Conservation (phyloP, 2,329 filamentous ascomycete species). For the Talaromyces sp. region DNA sequence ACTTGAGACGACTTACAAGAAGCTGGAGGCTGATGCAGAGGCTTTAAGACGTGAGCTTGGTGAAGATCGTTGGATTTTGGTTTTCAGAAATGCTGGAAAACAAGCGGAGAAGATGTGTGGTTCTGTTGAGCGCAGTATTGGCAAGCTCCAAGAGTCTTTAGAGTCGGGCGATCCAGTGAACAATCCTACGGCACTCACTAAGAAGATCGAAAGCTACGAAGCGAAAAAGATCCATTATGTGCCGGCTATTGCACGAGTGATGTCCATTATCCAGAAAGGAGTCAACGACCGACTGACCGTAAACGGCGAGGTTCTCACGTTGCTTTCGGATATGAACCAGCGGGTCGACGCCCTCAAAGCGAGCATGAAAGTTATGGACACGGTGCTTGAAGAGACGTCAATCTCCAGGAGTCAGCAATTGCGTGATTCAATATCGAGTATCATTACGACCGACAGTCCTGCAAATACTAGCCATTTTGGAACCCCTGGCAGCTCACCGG, state of each 20-base stretch:
- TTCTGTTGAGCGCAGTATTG: slow-evolving; percentile 82
- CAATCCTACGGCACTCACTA: slow-evolving; percentile 67
- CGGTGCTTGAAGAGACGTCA: slow-evolving; percentile 68
- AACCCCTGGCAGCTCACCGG: slow-evolving; percentile 69
- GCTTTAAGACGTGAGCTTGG: slow-evolving; percentile 84
- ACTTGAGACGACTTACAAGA: slow-evolving; percentile 82
- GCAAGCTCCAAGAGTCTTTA: slow-evolving; percentile 76
- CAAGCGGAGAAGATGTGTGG: slow-evolving; percentile 97
- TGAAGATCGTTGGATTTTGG: slow-evolving; percentile 93
- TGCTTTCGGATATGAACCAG: slow-evolving; percentile 82
- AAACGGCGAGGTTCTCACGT: slow-evolving; percentile 87
- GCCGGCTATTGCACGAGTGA: slow-evolving; percentile 84
- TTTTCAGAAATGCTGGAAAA: slow-evolving; percentile 87
- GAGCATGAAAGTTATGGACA: slow-evolving; percentile 75
- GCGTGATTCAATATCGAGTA: slow-evolving; percentile 88
- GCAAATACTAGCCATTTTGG: slow-evolving; percentile 67
- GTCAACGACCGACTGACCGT: slow-evolving; percentile 92
- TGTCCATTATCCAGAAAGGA: slow-evolving; percentile 93
- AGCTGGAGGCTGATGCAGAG: slow-evolving; percentile 86
- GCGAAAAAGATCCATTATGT: slow-evolving; percentile 93
- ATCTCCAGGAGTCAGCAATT: slow-evolving; percentile 67
- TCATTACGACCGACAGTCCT: slow-evolving; percentile 79
- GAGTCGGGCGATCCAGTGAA: slow-evolving; percentile 72
- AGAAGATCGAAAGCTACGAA: slow-evolving; percentile 90
- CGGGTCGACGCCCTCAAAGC: slow-evolving; percentile 75